phyloP scores from a whole-genome alignment of 2,329 filamentous ascomycete genomes.

The Chrysoporthe cubensis region DNA sequence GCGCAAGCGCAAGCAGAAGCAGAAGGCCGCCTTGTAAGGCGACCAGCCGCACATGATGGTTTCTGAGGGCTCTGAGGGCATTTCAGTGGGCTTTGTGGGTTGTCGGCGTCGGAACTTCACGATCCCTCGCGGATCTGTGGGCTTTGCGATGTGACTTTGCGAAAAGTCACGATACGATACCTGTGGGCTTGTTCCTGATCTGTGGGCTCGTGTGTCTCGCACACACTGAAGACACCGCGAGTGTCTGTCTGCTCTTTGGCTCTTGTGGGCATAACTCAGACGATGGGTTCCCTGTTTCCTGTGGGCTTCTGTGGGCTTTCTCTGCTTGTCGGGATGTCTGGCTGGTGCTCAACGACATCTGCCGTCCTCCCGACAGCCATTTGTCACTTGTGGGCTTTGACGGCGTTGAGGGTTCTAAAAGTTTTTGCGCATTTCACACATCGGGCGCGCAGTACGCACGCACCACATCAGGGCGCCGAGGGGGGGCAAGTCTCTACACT shows the following conservation, averaged over 20 bases:
- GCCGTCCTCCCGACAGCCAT: constrained; percentile 20
- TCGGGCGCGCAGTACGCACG: constrained; percentile 5
- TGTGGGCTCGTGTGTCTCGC: constrained; percentile 37
- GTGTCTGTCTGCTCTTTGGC: constrained; percentile 36
- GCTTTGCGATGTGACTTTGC: constrained; percentile 34
- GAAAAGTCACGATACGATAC: constrained; percentile 53
- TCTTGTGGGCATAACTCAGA: constrained; percentile 33
- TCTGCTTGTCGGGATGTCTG: constrained; percentile 23
- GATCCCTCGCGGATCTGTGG: constrained; percentile 48
- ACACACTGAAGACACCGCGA: constrained; percentile 24
- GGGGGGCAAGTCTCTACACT: constrained; percentile 8
- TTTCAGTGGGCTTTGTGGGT: constrained; percentile 59
- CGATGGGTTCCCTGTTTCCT: constrained; percentile 34
- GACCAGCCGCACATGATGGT: constrained; percentile 44
- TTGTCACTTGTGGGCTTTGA: constrained; percentile 28
- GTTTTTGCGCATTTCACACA: constrained; percentile 21
- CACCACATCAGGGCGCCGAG: constrained; percentile 12
- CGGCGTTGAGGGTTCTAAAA: constrained; percentile 28
- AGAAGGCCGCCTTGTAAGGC: constrained; percentile 67
- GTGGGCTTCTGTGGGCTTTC: constrained; percentile 33
- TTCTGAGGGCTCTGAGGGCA: constrained; percentile 51
- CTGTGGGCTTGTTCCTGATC: constrained; percentile 54
- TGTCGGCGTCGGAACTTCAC: constrained; percentile 56
- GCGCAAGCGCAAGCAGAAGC: constrained; percentile 55
- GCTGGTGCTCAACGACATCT: constrained; percentile 16